Base-by-base conservation (phyloP, 148 eudicot genomes). In the Gaultheria prostrata region DNA sequence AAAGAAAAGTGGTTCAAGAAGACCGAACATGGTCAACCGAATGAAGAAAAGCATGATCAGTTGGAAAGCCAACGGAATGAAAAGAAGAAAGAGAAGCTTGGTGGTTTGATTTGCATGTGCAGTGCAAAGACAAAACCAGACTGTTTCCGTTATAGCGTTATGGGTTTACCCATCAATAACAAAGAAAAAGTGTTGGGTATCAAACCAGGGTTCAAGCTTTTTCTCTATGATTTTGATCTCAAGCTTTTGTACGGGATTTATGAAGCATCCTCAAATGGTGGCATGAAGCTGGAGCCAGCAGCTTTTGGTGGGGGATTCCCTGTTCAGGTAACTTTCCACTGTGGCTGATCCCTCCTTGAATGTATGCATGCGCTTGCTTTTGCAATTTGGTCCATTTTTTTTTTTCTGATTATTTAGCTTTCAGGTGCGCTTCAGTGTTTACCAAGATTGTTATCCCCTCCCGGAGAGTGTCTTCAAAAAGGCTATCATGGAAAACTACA, bases 291-390 rank as follows among this genome's bases (percentile, higher is more conserved):
- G 79, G 95, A 95, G 86, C 93, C 97, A 48, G 84, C 90, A 84
- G 97, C 98, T 18, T 95, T 95, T 89, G 91, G 88, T 72, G 97
- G 98, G 39, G 90, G 79, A 73, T 95, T 95, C 86, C 97, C 97
- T 82, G 92, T 91, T 71, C 98, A 95, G 98, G 98, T 95, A 33
- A 35, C 43, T 17, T 46, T 67, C 1, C 26, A n/a, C 18, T 85
- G 15, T 79, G 54, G 18, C 28, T 28, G 53, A 35, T 49, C 50
- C 48, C 48, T 33, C 71, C 35, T 70, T 43, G 49, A 26, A 65
- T 6, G 65, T 12, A 39, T 83, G 74, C 20, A 76, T 24, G 28
- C 43, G 56, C 43, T 49, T 71, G 49, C 21, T 20, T 32, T 24
- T 53, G 33, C 54, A 72, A 69, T 24, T 48, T 79, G 65, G 76